A percentile compares a stretch with the other conserved stretches of the same genome.
These are phyloP conservation scores for Curvularia verruculosa DNA, from an alignment of 2,329 filamentous ascomycete genomes.

Conservation along the genomic window DNA sequence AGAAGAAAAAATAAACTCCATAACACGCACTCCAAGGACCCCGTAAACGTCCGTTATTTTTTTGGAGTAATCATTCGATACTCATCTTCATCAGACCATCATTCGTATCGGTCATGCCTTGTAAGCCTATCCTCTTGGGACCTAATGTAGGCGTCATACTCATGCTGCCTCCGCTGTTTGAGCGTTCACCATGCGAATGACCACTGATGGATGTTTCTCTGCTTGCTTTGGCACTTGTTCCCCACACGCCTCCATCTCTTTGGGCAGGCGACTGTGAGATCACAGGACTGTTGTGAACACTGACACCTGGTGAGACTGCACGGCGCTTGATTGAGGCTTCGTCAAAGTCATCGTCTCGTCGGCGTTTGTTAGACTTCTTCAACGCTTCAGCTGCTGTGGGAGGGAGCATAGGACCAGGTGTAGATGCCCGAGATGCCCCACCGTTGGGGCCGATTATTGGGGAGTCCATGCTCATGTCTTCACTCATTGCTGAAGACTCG, in stretches of 20 bases:
- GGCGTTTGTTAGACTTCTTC: conserved; percentile 67
- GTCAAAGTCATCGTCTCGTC: conserved; percentile 90
- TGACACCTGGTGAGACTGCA: conserved; percentile 90
- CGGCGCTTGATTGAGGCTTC: conserved; percentile 86
- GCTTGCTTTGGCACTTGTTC: conserved; percentile 69
- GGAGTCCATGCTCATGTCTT: conserved; percentile 76
- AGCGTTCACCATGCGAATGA: conserved; percentile 57
- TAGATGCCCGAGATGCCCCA: conserved; percentile 45
- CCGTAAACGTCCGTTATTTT: not conserved
- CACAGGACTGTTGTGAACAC: conserved; percentile 86
- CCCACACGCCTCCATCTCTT: conserved; percentile 72
- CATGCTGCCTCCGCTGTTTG: conserved; percentile 58
- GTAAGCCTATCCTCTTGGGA: conserved; percentile 62
- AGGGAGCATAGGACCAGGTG: conserved; percentile 46
- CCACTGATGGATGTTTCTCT: conserved; percentile 60
- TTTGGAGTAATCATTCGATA: conserved; percentile 69
- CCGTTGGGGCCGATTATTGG: conserved; percentile 51
- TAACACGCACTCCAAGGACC: conserved; percentile 3
- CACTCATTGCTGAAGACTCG: conserved; percentile 62
- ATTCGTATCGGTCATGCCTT: conserved; percentile 95
- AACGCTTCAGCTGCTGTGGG: conserved; percentile 50
- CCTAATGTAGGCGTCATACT: conserved; percentile 49
- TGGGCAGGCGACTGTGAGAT: conserved; percentile 81
- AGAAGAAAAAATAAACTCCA: conserved; percentile 6
- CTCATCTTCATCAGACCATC: conserved; percentile 97